Percentiles rank a stretch among this genome's conserved stretches.
phyloP scores from a whole-genome alignment of 1,284 basidiomycete species.

The Ustilago loliicola region DNA sequence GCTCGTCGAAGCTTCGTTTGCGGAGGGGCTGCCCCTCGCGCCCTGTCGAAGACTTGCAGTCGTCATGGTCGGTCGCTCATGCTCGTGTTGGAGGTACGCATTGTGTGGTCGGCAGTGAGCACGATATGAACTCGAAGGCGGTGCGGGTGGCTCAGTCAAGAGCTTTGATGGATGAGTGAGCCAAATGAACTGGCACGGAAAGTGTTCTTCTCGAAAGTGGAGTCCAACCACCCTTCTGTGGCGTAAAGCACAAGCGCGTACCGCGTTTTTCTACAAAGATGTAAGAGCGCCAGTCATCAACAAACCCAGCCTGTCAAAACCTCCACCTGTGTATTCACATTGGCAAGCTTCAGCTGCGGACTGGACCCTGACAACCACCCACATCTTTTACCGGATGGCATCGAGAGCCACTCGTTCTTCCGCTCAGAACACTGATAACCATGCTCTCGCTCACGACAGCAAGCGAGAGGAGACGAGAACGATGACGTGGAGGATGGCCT shows the following conservation, averaged over 20 bases:
- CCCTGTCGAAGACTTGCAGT: not conserved
- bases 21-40: not conserved
- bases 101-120: not conserved
- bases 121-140: not conserved
- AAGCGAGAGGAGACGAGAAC: not conserved
- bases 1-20: not conserved
- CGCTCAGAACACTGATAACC: not conserved
- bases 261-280: slow-evolving; percentile 3
- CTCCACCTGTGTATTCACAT: too few species aligned
- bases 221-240: slow-evolving; percentile 15
- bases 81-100: not conserved
- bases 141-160: slow-evolving; percentile 14
- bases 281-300: slow-evolving; percentile 12
- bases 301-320: not conserved
- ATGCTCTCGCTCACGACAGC: not conserved
- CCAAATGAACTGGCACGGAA: not conserved
- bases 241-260: slow-evolving; percentile 42
- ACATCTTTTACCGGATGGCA: not conserved
- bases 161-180: not conserved
- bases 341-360: too few species aligned
- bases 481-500: not conserved
- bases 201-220: slow-evolving; percentile 14
- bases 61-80: not conserved
- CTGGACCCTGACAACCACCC: slow-evolving; percentile 4
- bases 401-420: not conserved